Evolutionary conservation across 768 basidiomycete genomes (phyloP).

Genomic region (Russula earlei): DNA sequence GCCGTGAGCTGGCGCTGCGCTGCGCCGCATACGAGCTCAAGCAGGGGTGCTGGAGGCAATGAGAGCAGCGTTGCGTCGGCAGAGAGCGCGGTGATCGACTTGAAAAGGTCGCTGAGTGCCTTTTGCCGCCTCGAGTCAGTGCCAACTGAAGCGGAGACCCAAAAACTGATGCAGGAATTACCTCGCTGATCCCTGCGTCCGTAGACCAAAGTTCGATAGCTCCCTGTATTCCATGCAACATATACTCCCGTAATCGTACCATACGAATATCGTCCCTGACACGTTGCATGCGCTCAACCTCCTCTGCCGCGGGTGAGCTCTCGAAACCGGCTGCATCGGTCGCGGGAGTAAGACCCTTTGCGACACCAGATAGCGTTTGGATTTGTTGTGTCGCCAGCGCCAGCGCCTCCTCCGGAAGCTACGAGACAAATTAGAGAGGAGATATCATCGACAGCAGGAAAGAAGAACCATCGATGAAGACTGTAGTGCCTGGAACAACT

Average conservation of each 20-base stretch:
- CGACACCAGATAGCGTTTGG: conserved; percentile 74
- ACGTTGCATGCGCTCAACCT: conserved; percentile 44
- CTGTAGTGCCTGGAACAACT: conserved; percentile 52
- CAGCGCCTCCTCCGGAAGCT: conserved; percentile 72
- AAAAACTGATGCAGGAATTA: conserved; percentile 31
- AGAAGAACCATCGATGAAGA: conserved; percentile 42
- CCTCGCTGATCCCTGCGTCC: conserved; percentile 69
- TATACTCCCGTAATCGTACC: conserved; percentile 51
- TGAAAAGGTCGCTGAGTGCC: conserved; percentile 77
- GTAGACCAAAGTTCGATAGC: conserved; percentile 69
- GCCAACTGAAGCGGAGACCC: background rate
- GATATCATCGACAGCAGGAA: background rate
- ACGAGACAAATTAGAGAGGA: background rate
- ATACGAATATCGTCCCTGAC: conserved; percentile 59
- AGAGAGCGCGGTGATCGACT: conserved; percentile 76
- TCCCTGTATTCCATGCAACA: conserved; percentile 50
- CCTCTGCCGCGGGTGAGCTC: conserved; percentile 42
- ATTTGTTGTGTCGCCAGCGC: conserved; percentile 58
- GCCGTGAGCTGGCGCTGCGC: conserved; percentile 64
- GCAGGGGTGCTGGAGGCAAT: conserved; percentile 68
- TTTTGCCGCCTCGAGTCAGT: conserved; percentile 24
- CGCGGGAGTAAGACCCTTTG: conserved; percentile 75
- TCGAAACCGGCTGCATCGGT: conserved; percentile 59
- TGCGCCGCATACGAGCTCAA: conserved; percentile 70
- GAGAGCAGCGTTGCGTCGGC: conserved; percentile 71